Base-by-base conservation (phyloP, 164 flowering plant species). In the Macadamia integrifolia region DNA sequence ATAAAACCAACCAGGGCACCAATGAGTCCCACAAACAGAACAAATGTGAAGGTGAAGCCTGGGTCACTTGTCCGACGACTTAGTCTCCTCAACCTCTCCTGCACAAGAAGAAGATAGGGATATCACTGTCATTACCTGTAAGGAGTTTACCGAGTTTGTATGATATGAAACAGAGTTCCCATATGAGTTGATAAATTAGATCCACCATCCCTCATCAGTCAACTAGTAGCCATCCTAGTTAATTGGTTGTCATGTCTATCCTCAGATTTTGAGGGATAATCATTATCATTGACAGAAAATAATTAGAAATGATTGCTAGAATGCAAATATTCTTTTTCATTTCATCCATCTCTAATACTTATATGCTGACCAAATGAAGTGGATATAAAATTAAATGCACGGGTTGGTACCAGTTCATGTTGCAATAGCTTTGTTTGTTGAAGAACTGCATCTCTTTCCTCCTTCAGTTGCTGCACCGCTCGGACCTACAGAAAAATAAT, bases 381-480 rank as follows among this genome's bases (percentile, higher is more conserved):
- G 40, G 40, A 5, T 2, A 35, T 35, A 35, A 35, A 35, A 5
- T 35, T 35, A 15, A 76, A 57, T 8, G 49, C 31, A 58, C 8
- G 0, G 29, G 3, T 57, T n/a, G 66, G 28, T 76, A 92, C 98
- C 95, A 93, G 79, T 69, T 92, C 96, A 50, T 79, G 87, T 76
- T 84, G 93, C 76, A 93, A 83, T 52, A 78, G 83, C 44, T 79
- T 83, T 60, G 83, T 81, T 81, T 84, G 89, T 62, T 71, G 79
- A 55, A 86, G 69, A 75, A 83, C 90, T 59, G 81, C 79, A 81
- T 90, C 97, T 72, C 89, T 83, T 76, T 90, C 98, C 29, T 83
- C 87, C 82, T 80, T 89, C 72, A 82, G 69, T 10, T 64, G 78
- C 75, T 85, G 81, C 73, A 90, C 30, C 28, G 80, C 79, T 69